Percentiles rank a stretch among this genome's conserved stretches.
Evolutionary conservation across 768 basidiomycete species (phyloP).

Genomic region (Xerocomellus chrysenteron): DNA sequence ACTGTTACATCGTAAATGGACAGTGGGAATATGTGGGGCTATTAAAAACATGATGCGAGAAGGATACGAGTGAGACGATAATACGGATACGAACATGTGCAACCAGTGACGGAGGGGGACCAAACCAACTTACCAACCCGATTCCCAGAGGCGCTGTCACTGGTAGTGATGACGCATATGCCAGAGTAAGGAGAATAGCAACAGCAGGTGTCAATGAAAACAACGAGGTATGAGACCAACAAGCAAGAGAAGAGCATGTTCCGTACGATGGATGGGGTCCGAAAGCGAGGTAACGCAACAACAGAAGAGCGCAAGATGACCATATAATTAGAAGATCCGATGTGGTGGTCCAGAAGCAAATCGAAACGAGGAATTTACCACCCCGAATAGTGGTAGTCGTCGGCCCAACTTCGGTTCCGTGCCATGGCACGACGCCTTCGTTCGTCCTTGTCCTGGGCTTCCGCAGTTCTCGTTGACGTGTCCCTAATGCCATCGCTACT

Average conservation of each 20-base stretch:
- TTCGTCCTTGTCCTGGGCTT: constrained; percentile 40
- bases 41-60: constrained; percentile 28
- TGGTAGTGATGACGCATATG: constrained; percentile 11
- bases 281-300: constrained; percentile 19
- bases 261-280: constrained; percentile 13
- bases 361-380: constrained; percentile 43
- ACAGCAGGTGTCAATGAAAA: constrained; percentile 11
- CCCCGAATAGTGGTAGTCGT: constrained; percentile 64
- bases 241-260: constrained; percentile 24
- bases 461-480: constrained; percentile 14
- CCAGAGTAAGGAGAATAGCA: constrained; percentile 16
- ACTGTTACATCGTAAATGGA: constrained; percentile 36
- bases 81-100: constrained; percentile 16
- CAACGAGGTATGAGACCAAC: constrained; percentile 8
- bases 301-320: constrained; percentile 19
- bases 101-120: constrained; percentile 5
- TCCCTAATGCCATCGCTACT: constrained; percentile 20
- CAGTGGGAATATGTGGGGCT: constrained; percentile 27
- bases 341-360: constrained; percentile 10
- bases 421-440: constrained; percentile 47
- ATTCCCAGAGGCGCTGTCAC: constrained; percentile 11
- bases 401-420: constrained; percentile 65
- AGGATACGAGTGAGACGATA: background rate
- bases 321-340: constrained; percentile 25
- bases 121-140: constrained; percentile 17